Evolutionary conservation across 2,329 filamentous ascomycete species (phyloP), one percentile per base, ranked within the genome.

Genomic region (Paecilomyces fulvus): DNA sequence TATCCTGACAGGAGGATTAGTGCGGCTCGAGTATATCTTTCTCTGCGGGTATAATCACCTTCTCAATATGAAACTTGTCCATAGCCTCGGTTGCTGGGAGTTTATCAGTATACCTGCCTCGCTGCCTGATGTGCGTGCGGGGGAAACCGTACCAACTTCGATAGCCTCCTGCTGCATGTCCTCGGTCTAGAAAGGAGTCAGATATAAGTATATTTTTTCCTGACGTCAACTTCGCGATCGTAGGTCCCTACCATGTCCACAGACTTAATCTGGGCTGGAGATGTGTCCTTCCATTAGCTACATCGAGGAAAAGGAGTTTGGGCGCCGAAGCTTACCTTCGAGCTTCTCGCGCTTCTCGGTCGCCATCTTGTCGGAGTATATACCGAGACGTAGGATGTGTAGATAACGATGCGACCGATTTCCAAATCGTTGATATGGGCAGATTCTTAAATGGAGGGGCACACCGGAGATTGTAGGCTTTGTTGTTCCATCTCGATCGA

Each of bases 161-260:
- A 99, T 89, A 51, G 87, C 90, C 76, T 97, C 92, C 68, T 89
- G 84, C 71, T 96, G 91, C 94, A 99, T 96, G 67, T 96, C 92
- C 58, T 97, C 92, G 67, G 87, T 92, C 94, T 97, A 23, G 23
- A n/a, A 8, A 43, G 37, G 14, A 43, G 17, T 9, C 25, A 14
- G 17, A 46, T 54, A 25, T 50, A 20, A 51, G 23, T 20, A 5
- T 1, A 5, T 2, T 17, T 49, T 49, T n/a, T 7, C 14, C 37
- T 43, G 37, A 9, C 12, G 10, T 17, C 49, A 12, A n/a, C 20
- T 5, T 51, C 25, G 20, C 33, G 49, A 14, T 25, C 28, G 20
- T 9, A 56, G 25, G 31, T 55, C 50, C 79, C 75, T 82, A 97
- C 94, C 94, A 99, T 99, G 73, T 99, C 94, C 58, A 90, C 92